phyloP scores from a whole-genome alignment of 2,329 filamentous ascomycete species.

The Zasmidium cellare region DNA sequence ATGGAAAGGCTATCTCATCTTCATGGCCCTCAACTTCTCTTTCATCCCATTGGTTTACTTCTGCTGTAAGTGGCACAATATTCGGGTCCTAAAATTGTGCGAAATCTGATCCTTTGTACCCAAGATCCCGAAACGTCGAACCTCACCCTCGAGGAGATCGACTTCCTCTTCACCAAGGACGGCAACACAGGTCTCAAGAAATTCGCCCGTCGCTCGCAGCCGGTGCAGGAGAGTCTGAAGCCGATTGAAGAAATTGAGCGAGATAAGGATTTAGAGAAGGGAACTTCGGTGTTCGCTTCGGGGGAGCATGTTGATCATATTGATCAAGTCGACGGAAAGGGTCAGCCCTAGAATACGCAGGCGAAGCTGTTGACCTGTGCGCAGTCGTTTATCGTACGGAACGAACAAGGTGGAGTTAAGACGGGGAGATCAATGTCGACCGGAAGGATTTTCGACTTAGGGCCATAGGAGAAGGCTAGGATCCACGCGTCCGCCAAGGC shows the following conservation, averaged over 20 bases:
- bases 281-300: slow-evolving; percentile 7
- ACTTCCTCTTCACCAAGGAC: slow-evolving; percentile 41
- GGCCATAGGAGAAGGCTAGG: neutral
- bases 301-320: slow-evolving; percentile 10
- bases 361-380: too few species aligned
- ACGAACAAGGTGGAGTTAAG: neutral
- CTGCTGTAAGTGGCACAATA: slow-evolving; percentile 30
- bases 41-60: slow-evolving; percentile 52
- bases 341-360: neutral
- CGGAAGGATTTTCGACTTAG: neutral
- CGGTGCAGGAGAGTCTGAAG: slow-evolving; percentile 27
- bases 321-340: slow-evolving; percentile 13
- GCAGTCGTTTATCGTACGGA: too few species aligned
- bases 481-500: neutral
- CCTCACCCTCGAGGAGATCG: slow-evolving; percentile 46
- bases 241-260: slow-evolving; percentile 16
- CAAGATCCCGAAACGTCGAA: slow-evolving; percentile 44
- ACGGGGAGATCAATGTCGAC: neutral
- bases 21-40: slow-evolving; percentile 50
- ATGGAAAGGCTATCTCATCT: slow-evolving; percentile 57
- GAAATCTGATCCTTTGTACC: neutral
- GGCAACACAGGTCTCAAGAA: slow-evolving; percentile 26
- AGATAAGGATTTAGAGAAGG: slow-evolving; percentile 16
- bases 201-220: slow-evolving; percentile 21
- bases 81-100: neutral